These are phyloP conservation scores for Trypanosoma theileri DNA, from an alignment of 208 protist species.

Conservation along the genomic window DNA sequence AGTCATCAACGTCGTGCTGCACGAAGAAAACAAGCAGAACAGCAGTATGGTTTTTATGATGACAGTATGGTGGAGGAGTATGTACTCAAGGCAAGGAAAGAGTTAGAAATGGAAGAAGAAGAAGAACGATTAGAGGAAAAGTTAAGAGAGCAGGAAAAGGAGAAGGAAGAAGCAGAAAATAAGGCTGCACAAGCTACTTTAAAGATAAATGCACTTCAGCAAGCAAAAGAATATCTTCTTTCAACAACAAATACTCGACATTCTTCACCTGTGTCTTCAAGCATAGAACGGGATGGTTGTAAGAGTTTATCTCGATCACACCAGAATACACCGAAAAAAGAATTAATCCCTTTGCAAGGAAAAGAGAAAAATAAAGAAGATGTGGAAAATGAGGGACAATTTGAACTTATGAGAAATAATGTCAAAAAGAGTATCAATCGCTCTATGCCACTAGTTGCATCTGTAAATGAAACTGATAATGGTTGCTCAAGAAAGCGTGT, in stretches of 20 bases:
- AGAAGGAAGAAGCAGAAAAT: slow-evolving; percentile 47
- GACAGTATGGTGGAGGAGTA: slow-evolving; percentile 90
- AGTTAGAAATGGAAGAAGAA: slow-evolving; percentile 51
- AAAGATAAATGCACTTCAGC: slow-evolving; percentile 59
- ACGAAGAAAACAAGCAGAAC: slow-evolving; percentile 71
- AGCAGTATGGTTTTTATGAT: slow-evolving; percentile 88
- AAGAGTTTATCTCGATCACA: not conserved
- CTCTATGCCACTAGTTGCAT: slow-evolving; percentile 23
- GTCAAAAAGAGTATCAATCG: slow-evolving; percentile 21
- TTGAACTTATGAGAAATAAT: slow-evolving; percentile 34
- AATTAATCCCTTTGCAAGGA: slow-evolving; percentile 32
- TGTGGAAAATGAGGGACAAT: slow-evolving; percentile 36
- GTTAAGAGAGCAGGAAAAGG: slow-evolving; percentile 38
- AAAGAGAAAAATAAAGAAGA: slow-evolving; percentile 60
- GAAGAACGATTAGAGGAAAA: slow-evolving; percentile 34
- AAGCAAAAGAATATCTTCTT: slow-evolving; percentile 73
- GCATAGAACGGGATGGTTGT: not conserved
- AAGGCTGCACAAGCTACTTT: slow-evolving; percentile 42
- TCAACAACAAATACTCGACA: slow-evolving; percentile 48
- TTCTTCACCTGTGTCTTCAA: slow-evolving; percentile 30
- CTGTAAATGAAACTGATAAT: slow-evolving; percentile 6
- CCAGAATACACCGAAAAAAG: slow-evolving; percentile 8
- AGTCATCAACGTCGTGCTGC: slow-evolving; percentile 79
- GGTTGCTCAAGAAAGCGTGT: not conserved
- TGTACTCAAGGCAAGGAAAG: slow-evolving; percentile 49